phyloP scores from a whole-genome alignment of 2,329 filamentous ascomycete species.

The Rosellinia necatrix region DNA sequence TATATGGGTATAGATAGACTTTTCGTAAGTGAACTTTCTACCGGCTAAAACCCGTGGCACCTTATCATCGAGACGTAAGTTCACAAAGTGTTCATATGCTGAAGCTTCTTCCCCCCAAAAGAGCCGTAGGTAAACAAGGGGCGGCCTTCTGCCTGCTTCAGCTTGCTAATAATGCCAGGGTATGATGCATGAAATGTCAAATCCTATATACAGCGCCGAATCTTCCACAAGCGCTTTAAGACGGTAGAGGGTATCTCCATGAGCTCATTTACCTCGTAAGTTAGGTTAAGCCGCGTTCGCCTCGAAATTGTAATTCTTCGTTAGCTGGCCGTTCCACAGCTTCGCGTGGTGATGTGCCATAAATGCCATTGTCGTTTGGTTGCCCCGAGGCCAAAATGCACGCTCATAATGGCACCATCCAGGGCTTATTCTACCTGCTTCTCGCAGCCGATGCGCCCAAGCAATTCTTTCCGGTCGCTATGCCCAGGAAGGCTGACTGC shows the following conservation, averaged over 20 bases:
- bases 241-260: background rate
- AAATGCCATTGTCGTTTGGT: conserved; percentile 1
- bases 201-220: conserved; percentile 38
- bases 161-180: conserved; percentile 27
- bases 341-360: background rate
- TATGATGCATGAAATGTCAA: conserved; percentile 39
- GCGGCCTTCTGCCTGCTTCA: background rate
- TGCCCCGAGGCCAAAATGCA: conserved; percentile 12
- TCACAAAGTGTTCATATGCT: too few species aligned
- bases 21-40: too few species aligned
- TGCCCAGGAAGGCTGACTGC: conserved; percentile 71
- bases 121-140: background rate
- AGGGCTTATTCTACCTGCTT: conserved; percentile 64
- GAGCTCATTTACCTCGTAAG: conserved; percentile 1
- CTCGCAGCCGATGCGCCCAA: conserved; percentile 82
- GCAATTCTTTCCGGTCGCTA: conserved; percentile 78
- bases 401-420: background rate
- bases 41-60: too few species aligned
- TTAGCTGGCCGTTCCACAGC: background rate
- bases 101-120: too few species aligned
- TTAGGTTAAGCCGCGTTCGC: background rate
- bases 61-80: too few species aligned
- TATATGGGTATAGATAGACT: too few species aligned
- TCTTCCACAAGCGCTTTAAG: conserved; percentile 11
- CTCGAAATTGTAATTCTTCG: conserved; percentile 3